Conservation (phyloP, 2,329 filamentous ascomycete genomes). For the Cladophialophora psammophila region DNA sequence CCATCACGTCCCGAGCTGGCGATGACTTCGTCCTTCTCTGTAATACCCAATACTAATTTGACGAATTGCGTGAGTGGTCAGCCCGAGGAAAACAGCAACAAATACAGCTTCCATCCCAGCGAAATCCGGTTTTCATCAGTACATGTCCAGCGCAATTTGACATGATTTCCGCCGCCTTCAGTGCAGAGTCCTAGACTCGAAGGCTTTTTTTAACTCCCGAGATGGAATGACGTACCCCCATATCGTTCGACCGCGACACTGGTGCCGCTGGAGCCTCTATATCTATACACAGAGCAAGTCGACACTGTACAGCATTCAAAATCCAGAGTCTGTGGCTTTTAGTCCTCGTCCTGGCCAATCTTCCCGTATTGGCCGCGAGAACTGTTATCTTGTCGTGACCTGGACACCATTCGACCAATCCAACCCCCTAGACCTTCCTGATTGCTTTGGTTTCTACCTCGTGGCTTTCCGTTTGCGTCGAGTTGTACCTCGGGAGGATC, state of each 20-base stretch:
- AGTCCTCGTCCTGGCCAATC: slow-evolving; percentile 40
- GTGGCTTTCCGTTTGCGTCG: slow-evolving; percentile 58
- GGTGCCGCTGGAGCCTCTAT: slow-evolving; percentile 8
- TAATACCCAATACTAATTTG: neutral
- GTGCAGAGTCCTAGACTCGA: neutral
- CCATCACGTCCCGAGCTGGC: neutral
- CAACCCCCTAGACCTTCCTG: slow-evolving; percentile 70
- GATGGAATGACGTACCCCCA: neutral
- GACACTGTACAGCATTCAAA: neutral
- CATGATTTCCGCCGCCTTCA: neutral
- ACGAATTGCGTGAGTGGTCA: neutral
- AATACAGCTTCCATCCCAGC: slow-evolving; percentile 1
- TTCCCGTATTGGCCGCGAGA: slow-evolving; percentile 39
- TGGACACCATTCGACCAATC: slow-evolving; percentile 69
- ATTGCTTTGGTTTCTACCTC: slow-evolving; percentile 45
- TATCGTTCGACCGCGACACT: neutral
- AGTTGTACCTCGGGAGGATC: slow-evolving; percentile 73
- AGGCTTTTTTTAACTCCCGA: neutral
- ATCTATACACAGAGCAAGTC: slow-evolving; percentile 12
- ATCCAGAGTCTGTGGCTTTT: slow-evolving; percentile 4
- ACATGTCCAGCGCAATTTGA: neutral
- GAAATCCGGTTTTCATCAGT: neutral
- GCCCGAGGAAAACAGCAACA: neutral
- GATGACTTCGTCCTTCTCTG: neutral
- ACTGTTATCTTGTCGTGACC: slow-evolving; percentile 35